These are phyloP conservation scores for Mycena haematopus DNA, from an alignment of 768 basidiomycete genomes.

Conservation along the genomic window DNA sequence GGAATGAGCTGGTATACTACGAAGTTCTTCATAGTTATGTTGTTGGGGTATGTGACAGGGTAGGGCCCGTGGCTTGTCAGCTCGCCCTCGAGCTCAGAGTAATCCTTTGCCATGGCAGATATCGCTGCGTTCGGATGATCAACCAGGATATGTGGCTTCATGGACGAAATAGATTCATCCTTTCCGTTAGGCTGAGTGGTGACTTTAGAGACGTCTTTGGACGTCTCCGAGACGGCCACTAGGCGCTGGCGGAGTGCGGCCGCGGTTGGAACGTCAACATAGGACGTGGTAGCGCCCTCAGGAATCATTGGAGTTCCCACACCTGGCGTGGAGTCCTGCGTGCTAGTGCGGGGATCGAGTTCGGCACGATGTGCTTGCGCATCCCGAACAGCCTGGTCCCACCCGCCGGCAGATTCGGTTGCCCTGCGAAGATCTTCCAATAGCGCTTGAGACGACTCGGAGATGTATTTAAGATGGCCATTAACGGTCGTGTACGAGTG, in stretches of 20 bases:
- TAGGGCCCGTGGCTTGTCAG: constrained; percentile 74
- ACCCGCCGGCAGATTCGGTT: constrained; percentile 65
- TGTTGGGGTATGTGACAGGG: constrained; percentile 81
- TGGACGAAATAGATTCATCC: constrained; percentile 10
- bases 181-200: constrained; percentile 5
- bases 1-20: constrained; percentile 87
- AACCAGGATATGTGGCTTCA: constrained; percentile 53
- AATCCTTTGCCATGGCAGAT: constrained; percentile 73
- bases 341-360: constrained; percentile 41
- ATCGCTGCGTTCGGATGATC: constrained; percentile 73
- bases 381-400: constrained; percentile 62
- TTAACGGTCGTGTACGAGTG: constrained; percentile 94
- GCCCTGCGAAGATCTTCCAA: constrained; percentile 53
- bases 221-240: constrained; percentile 43
- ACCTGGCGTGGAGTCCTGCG: constrained; percentile 38
- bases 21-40: constrained; percentile 84
- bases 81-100: constrained; percentile 78
- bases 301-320: constrained; percentile 50
- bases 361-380: constrained; percentile 55
- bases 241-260: constrained; percentile 65
- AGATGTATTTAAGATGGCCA: constrained; percentile 72
- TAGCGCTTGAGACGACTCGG: constrained; percentile 51
- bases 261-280: constrained; percentile 59
- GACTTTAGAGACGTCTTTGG: constrained; percentile 30
- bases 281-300: constrained; percentile 56